These are phyloP conservation scores for Diaporthe vaccinii DNA, from an alignment of 2,329 filamentous ascomycete genomes.

Conservation along the genomic window DNA sequence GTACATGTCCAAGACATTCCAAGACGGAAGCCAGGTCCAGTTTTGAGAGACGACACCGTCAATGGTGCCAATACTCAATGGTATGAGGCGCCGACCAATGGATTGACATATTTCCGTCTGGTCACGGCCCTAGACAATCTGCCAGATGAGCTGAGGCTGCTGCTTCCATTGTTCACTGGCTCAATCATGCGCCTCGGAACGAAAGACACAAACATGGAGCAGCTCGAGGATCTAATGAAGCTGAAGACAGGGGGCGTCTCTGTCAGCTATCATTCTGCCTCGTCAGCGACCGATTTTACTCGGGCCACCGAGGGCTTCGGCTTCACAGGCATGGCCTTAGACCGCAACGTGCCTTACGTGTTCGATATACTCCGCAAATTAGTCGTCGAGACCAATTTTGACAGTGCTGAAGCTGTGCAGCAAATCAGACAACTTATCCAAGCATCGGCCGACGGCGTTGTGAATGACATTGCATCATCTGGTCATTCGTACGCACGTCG, in stretches of 20 bases:
- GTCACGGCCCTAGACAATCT: constrained; percentile 84
- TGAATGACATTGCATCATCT: constrained; percentile 91
- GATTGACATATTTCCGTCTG: constrained; percentile 94
- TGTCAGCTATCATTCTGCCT: constrained; percentile 85
- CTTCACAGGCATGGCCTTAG: constrained; percentile 88
- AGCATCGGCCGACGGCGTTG: constrained; percentile 86
- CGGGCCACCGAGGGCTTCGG: constrained; percentile 84
- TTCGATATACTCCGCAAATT: constrained; percentile 86
- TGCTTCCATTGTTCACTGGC: constrained; percentile 92
- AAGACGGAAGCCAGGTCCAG: constrained; percentile 74
- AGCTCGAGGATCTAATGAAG: constrained; percentile 96
- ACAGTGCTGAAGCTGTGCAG: constrained; percentile 82
- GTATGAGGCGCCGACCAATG: constrained; percentile 94
- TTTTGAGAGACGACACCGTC: constrained; percentile 74
- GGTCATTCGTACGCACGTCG: constrained; percentile 90
- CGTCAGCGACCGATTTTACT: constrained; percentile 80
- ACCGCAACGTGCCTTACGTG: constrained; percentile 92
- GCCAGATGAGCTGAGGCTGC: constrained; percentile 84
- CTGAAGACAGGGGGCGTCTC: constrained; percentile 94
- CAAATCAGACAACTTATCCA: constrained; percentile 91
- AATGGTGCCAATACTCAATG: constrained; percentile 82
- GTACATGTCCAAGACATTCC: constrained; percentile 92
- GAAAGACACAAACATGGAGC: constrained; percentile 88
- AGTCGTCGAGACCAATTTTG: constrained; percentile 90
- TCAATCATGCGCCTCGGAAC: constrained; percentile 95